Conservation (phyloP, 75 land plant species). For the Adiantum capillusveneris region DNA sequence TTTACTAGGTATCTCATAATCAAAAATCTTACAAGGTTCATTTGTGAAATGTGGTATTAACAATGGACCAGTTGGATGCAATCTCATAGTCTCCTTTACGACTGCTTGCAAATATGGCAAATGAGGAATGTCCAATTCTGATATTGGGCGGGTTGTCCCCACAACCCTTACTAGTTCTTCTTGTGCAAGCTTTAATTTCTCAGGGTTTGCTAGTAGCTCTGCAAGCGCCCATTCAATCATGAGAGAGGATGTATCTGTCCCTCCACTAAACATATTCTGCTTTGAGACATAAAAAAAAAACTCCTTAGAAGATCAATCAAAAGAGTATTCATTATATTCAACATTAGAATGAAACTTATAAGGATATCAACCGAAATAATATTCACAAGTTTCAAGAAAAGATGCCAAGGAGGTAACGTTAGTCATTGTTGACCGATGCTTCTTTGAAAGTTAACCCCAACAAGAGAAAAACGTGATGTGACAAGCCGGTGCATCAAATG, state of each 20-base stretch:
- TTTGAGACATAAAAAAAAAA: not conserved
- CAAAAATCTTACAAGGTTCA: not conserved
- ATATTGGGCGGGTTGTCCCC: not conserved
- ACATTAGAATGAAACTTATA: too few relatives aligned
- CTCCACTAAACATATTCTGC: conserved; percentile 7
- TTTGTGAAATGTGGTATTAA: not conserved
- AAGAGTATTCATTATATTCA: not conserved
- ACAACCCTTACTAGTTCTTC: conserved; percentile 6
- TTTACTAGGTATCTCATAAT: not conserved
- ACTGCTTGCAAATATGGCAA: conserved; percentile 8
- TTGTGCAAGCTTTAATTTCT: not conserved
- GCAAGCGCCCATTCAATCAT: conserved; percentile 9
- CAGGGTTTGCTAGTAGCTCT: conserved; percentile 6
- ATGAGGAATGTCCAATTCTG: not conserved
- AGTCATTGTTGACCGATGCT: too few relatives aligned
- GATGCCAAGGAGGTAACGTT: too few relatives aligned
- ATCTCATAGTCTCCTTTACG: conserved; percentile 13
- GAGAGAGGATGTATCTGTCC: conserved; percentile 7
- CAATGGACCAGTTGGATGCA: not conserved
- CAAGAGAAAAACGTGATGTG: too few relatives aligned
- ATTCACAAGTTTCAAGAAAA: too few relatives aligned
- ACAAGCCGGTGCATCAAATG: too few relatives aligned
- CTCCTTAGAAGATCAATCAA: not conserved
- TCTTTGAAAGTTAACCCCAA: too few relatives aligned
- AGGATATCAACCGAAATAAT: too few relatives aligned